phyloP scores from a whole-genome alignment of 805 yeast genomes.

The Ogataea henricii region DNA sequence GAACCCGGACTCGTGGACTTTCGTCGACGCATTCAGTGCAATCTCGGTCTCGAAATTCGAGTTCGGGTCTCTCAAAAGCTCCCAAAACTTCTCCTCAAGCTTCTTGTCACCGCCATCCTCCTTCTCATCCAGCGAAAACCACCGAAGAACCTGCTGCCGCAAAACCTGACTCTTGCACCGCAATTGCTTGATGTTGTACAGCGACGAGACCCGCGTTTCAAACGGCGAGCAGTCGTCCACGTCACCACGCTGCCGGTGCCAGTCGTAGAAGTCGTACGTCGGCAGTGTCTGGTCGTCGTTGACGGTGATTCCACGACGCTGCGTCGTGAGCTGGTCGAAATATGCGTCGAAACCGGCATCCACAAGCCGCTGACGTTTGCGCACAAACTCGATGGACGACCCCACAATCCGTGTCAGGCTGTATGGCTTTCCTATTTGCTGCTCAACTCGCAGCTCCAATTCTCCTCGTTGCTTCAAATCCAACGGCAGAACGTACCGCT shows the following conservation, averaged over 20 bases:
- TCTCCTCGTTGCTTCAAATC: slow-evolving; percentile 15
- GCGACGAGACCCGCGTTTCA: slow-evolving; percentile 46
- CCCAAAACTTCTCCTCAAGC: slow-evolving; percentile 48
- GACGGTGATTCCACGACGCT: slow-evolving; percentile 40
- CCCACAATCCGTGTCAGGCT: slow-evolving; percentile 45
- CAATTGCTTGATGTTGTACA: slow-evolving; percentile 58
- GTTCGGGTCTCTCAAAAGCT: slow-evolving; percentile 34
- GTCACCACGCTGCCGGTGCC: slow-evolving; percentile 41
- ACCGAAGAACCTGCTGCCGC: slow-evolving; percentile 31
- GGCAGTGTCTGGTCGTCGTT: slow-evolving; percentile 39
- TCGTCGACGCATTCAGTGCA: slow-evolving; percentile 36
- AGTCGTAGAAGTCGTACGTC: slow-evolving; percentile 43
- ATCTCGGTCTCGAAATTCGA: slow-evolving; percentile 39
- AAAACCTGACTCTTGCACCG: slow-evolving; percentile 54
- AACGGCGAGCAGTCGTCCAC: slow-evolving; percentile 41
- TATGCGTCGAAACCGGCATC: slow-evolving; percentile 54
- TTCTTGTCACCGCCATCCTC: slow-evolving; percentile 22
- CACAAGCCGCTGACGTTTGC: slow-evolving; percentile 48
- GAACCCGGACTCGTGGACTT: slow-evolving; percentile 44
- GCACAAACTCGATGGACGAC: slow-evolving; percentile 45
- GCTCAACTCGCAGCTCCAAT: slow-evolving; percentile 2
- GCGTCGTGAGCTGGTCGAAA: slow-evolving; percentile 50
- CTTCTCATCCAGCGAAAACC: slow-evolving; percentile 17
- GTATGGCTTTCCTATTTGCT: not conserved
- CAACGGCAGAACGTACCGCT: slow-evolving; percentile 40